A percentile compares a stretch with the other conserved stretches of the same genome.
These are phyloP conservation scores for Pestalotiopsis sp. DNA, from an alignment of 2,329 filamentous ascomycete species.

Conservation along the genomic window DNA sequence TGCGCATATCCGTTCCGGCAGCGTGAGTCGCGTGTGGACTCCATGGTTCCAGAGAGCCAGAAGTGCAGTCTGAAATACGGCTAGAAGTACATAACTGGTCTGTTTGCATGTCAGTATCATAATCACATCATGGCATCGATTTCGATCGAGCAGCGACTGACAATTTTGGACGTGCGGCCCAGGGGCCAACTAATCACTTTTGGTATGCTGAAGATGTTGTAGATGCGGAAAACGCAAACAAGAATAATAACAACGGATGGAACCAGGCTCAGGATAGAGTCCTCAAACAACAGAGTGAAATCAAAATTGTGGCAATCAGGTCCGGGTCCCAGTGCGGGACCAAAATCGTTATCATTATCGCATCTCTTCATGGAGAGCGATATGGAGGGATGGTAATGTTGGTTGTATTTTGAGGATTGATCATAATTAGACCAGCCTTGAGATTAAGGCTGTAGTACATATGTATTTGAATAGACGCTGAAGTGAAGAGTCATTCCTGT, in stretches of 20 bases:
- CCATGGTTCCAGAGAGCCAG: constrained; percentile 2
- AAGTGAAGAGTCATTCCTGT: not conserved
- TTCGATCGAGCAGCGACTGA: not conserved
- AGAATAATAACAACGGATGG: not conserved
- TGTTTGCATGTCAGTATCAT: not conserved
- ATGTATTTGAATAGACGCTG: not conserved
- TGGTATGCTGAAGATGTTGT: not conserved
- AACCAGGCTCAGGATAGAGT: constrained; percentile 5
- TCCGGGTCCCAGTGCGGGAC: constrained; percentile 7
- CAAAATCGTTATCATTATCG: constrained; percentile 6
- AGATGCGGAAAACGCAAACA: not conserved
- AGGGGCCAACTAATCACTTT: constrained; percentile 2
- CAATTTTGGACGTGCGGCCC: constrained; percentile 4
- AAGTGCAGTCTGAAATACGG: not conserved
- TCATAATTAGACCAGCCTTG: not conserved
- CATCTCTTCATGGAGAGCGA: constrained; percentile 6
- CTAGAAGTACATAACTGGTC: not conserved
- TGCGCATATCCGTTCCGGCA: not conserved
- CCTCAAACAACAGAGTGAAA: constrained; percentile 9
- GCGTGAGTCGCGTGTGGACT: not conserved
- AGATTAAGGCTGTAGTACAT: not conserved
- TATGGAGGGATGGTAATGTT: not conserved
- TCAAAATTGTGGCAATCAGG: constrained; percentile 8
- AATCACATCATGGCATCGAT: not conserved
- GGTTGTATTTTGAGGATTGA: not conserved